A percentile compares a stretch with the other conserved stretches of the same genome.
These are phyloP conservation scores for Arabidopsis lyrata DNA, from an alignment of 441 rosid species.

Conservation along the genomic window DNA sequence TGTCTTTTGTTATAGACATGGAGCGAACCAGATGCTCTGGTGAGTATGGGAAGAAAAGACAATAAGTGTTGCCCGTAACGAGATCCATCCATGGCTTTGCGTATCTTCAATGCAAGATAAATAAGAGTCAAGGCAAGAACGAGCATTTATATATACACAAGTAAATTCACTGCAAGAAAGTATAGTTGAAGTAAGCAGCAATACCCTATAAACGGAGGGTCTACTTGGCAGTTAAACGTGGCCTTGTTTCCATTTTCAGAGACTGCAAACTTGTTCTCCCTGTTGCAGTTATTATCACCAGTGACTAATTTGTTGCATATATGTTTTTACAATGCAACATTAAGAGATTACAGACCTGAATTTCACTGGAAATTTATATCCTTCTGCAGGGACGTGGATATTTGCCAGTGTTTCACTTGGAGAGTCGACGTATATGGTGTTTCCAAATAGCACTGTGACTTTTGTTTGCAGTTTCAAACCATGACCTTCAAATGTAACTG, in stretches of 20 bases:
- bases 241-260: slow-evolving; percentile 51
- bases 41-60: slow-evolving; percentile 91
- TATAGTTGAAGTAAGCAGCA: slow-evolving; percentile 33
- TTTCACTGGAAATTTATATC: slow-evolving; percentile 79
- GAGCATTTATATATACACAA: neutral
- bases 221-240: slow-evolving; percentile 71
- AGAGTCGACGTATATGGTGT: slow-evolving; percentile 64
- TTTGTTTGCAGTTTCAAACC: slow-evolving; percentile 69
- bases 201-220: slow-evolving; percentile 90
- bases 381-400: slow-evolving; percentile 77
- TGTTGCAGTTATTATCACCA: slow-evolving; percentile 39
- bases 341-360: slow-evolving; percentile 63
- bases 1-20: slow-evolving; percentile 59
- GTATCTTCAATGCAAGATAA: slow-evolving; percentile 62
- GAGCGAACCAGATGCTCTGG: slow-evolving; percentile 87
- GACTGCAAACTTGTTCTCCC: slow-evolving; percentile 52
- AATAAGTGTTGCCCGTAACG: slow-evolving; percentile 61
- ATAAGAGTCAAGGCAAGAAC: neutral
- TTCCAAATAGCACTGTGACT: slow-evolving; percentile 70
- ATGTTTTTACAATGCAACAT: neutral
- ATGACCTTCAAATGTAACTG: slow-evolving; percentile 77
- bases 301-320: slow-evolving; percentile 3
- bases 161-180: slow-evolving; percentile 12
- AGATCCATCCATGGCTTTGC: slow-evolving; percentile 81
- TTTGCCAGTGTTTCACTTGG: slow-evolving; percentile 84